Conservation (phyloP, 2,329 filamentous ascomycete genomes). For the Sarocladium strictum region DNA sequence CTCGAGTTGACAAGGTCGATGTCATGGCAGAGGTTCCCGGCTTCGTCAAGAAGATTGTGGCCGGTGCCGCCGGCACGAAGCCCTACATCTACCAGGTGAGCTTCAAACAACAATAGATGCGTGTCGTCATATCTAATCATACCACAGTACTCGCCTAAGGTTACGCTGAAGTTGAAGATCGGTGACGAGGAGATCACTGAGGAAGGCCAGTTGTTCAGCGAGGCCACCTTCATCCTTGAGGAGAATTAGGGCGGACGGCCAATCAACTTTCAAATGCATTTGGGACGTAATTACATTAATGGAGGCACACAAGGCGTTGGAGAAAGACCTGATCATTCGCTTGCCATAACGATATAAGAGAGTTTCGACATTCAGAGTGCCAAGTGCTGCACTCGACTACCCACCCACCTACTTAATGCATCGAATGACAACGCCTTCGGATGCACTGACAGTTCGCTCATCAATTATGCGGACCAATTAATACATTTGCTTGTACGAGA, state of each 20-base stretch:
- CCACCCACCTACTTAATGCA: neutral
- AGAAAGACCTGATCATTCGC: neutral
- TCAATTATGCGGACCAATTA: constrained; percentile 3
- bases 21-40: constrained; percentile 95
- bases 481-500: neutral
- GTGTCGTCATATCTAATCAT: too few species aligned
- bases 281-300: constrained; percentile 4
- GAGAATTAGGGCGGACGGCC: constrained; percentile 16
- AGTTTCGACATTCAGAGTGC: neutral
- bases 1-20: constrained; percentile 72
- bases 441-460: neutral
- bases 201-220: constrained; percentile 72
- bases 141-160: constrained; percentile 66
- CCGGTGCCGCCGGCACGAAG: constrained; percentile 81
- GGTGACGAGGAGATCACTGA: constrained; percentile 75
- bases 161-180: constrained; percentile 76
- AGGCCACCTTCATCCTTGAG: constrained; percentile 93
- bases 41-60: constrained; percentile 92
- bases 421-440: neutral
- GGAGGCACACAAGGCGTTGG: neutral
- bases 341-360: neutral
- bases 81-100: constrained; percentile 95
- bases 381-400: neutral
- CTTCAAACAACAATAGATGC: constrained; percentile 12
- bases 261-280: neutral